Base-by-base conservation (phyloP, 1,284 basidiomycete species). In the Singerocomus inundabilis region DNA sequence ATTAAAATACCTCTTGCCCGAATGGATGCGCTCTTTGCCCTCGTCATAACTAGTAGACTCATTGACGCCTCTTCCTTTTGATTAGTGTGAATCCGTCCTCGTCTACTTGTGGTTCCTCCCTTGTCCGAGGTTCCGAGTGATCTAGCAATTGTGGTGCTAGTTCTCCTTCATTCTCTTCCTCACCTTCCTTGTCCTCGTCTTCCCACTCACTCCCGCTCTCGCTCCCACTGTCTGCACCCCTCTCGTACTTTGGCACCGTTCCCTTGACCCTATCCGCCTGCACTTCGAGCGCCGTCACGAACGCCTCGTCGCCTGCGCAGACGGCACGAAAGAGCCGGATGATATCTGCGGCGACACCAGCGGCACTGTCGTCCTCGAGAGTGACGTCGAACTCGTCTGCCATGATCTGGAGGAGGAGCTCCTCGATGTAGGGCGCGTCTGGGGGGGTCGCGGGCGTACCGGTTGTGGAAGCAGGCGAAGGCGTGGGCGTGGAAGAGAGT, bases 1-100 rank as follows among this genome's bases (percentile, higher is more conserved):
- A 28, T 16, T 52, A 53, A 53, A 65, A 67, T 67, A 66, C 58
- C 60, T 65, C 26, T 44, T 51, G 40, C 28, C n/a, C 46, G 56
- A 52, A 56, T 51, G 43, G 28, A 34, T 44, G 42, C 21, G 24
- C 16, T 29, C 29, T 18, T 34, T 38, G 13, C 30, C 21, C 35
- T 38, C 7, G 16, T n/a, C n/a, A n/a, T n/a, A n/a, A n/a, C n/a
- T n/a, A n/a, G 32, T 44, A 35, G 32, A 41, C 2, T 69, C 41
- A 77, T 65, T 67, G 67, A 55, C 74, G 73, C 21, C 71, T 71
- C 56, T 75, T 82, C 25, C 78, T 76, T 63, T 84, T 85, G 4
- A 95, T 90, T 37, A 86, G 64, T 2, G 85, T 91, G 63, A 96
- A 95, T 1, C 93, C 93, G 51, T 95, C 91, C 51, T 92, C 88